A percentile compares a stretch with the other conserved stretches of the same genome.
These are phyloP conservation scores for Cyberlindnera americana DNA, from an alignment of 805 yeast species.

Conservation along the genomic window DNA sequence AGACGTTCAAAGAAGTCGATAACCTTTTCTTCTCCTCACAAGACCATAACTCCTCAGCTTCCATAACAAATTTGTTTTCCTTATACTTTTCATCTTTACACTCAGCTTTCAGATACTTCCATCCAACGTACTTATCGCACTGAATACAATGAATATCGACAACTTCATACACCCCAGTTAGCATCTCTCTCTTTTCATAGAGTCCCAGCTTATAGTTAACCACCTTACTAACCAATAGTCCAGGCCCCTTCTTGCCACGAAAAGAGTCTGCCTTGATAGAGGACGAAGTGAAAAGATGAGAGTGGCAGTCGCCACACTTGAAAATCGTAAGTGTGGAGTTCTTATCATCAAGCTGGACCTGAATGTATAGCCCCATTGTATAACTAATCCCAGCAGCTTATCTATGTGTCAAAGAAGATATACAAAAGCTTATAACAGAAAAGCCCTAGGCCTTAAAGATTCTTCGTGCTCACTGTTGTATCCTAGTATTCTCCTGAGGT, in stretches of 20 bases:
- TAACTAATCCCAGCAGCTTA: neutral
- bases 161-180: slow-evolving; percentile 56
- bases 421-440: no score
- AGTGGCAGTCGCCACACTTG: slow-evolving; percentile 19
- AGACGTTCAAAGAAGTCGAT: slow-evolving; percentile 5
- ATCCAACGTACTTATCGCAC: slow-evolving; percentile 53
- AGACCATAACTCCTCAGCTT: slow-evolving; percentile 6
- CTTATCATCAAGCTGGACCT: slow-evolving; percentile 17
- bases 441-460: no score
- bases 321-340: slow-evolving; percentile 16
- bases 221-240: slow-evolving; percentile 48
- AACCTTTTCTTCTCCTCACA: slow-evolving; percentile 3
- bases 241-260: slow-evolving; percentile 55
- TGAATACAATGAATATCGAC: slow-evolving; percentile 54
- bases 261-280: slow-evolving; percentile 35
- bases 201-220: slow-evolving; percentile 38
- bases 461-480: no score
- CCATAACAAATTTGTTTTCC: slow-evolving; percentile 56
- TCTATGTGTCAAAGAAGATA: neutral
- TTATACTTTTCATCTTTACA: slow-evolving; percentile 48
- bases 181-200: slow-evolving; percentile 45
- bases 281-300: slow-evolving; percentile 21
- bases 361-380: slow-evolving; percentile 21
- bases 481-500: no score
- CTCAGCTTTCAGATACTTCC: slow-evolving; percentile 56